Evolutionary conservation across 192 early-diverging fungal species (phyloP), one percentile per base, ranked within the genome.

Genomic region (Coemansia sp.): DNA sequence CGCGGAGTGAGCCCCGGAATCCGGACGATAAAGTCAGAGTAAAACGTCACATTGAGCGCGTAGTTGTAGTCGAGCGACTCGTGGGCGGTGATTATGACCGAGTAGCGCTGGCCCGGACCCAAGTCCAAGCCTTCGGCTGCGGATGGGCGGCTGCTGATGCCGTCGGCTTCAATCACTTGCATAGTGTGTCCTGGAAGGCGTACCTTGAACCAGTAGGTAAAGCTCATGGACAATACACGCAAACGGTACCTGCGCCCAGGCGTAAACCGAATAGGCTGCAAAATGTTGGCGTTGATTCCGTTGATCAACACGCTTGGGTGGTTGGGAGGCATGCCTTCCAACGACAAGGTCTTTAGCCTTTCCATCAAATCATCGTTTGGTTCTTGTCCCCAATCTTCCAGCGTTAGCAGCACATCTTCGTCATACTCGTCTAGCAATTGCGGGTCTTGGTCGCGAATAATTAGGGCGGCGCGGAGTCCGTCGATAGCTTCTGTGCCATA

Each of bases 141-240:
- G 17, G 58, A 72, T 23, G 75, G 76, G 48, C 87, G 69, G 1
- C 84, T 82, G 21, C 86, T 69, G 17, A 85, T 79, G 47, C 92
- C 92, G 53, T 93, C 92, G 23, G 84, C 85, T 79, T 95, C 94
- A 62, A 95, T 90, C 22, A 94, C 77, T 60, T 84, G 62, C 79
- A 95, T 80, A 15, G 85, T 79, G 79, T 94, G 94, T 45, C 85
- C 87, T 64, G 89, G 89, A 60, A 95, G 87, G 50, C 80, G 77
- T 47, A 95, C 83, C 58, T 82, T 74, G 78, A 86, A 94, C 65
- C 83, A 86, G 14, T 83, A 75, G 50, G 88, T 77, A 12, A 87
- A 85, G 17, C 84, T 84, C 82, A 87, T 89, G 68, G 86, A 87
- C 57, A 94, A 81, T 27, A 94, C 39, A 14, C 92, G 87, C 54